These are phyloP conservation scores for Boechera retrofracta DNA, from an alignment of 345 rosid species.

Conservation along the genomic window DNA sequence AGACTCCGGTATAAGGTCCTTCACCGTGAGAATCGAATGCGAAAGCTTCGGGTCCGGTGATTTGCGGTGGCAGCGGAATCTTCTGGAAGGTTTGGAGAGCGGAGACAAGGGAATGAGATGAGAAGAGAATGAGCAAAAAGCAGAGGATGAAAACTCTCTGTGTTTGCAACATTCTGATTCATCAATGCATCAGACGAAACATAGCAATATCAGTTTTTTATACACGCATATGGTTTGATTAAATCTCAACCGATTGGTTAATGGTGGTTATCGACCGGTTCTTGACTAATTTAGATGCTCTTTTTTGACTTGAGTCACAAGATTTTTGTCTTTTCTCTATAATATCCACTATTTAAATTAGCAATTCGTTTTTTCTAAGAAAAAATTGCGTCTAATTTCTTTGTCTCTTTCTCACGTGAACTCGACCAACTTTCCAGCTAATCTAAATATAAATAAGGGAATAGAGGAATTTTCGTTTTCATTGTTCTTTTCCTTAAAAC, in stretches of 20 bases:
- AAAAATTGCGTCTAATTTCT: background rate
- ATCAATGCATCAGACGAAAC: slow-evolving; percentile 20
- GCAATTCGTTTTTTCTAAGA: background rate
- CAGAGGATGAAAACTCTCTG: background rate
- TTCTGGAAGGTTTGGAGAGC: slow-evolving; percentile 31
- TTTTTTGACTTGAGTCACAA: slow-evolving; percentile 28
- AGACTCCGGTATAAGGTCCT: slow-evolving; percentile 51
- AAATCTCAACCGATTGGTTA: background rate
- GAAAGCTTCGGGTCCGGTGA: slow-evolving; percentile 41
- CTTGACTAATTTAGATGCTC: slow-evolving; percentile 23
- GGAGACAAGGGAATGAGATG: slow-evolving; percentile 12
- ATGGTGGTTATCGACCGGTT: slow-evolving; percentile 13
- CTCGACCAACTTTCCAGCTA: slow-evolving; percentile 39
- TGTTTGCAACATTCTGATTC: slow-evolving; percentile 27
- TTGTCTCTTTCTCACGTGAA: slow-evolving; percentile 37
- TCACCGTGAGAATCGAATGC: slow-evolving; percentile 37
- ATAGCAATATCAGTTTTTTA: slow-evolving; percentile 27
- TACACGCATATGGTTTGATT: slow-evolving; percentile 2
- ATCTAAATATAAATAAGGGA: background rate
- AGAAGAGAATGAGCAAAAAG: slow-evolving; percentile 12
- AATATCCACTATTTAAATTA: background rate
- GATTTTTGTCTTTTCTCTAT: slow-evolving; percentile 26
- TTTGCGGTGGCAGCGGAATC: slow-evolving; percentile 15
- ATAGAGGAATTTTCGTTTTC: background rate
- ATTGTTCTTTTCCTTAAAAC: background rate